Base-by-base conservation (phyloP, 805 yeast species). In the Sugiyamaella boreocaroliniensis region DNA sequence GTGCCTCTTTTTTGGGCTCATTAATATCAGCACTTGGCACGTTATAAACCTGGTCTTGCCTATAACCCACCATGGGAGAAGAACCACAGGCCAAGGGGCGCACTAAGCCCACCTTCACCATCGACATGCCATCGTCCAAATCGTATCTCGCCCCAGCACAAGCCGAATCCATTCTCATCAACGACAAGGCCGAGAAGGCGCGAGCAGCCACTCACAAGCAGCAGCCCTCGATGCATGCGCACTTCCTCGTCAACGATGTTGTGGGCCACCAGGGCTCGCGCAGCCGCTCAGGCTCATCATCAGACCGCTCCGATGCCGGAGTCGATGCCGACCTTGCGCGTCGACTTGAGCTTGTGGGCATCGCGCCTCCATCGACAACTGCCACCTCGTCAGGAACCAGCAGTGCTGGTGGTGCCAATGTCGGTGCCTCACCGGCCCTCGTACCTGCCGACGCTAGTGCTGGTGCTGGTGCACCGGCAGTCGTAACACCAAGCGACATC, bases 171-270 rank as follows among this genome's bases (percentile, higher is more conserved):
- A 47, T 47, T 40, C 50, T 47, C 22, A 37, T 47, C 26, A 47
- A 40, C 37, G 50, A 42, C 29, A 47, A 29, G 43, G 29, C 50
- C 16, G 47, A 45, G 19, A 48, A 47, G 15, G 19, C 41, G 40
- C 45, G 34, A 22, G 15, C 22, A n/a, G 40, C 48, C 2, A n/a
- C 43, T 11, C 85, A 79, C 61, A 78, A 78, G 59, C 77, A 80
- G 64, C 64, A 77, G 18, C 76, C 85, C 15, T 77, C 86, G 0
- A 83, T 83, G 56, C 95, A 86, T 68, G 89, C 93, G 0, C 95
- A 86, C 68, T 86, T 86, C 64, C 78, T 76, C 58, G 82, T 81
- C 9, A 86, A 82, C 55, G 90, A 85, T 52, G 74, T 84, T 1
- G 64, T 80, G n/a, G 83, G 79, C 61, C 82, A 77, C 60, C 60